Percentiles rank a stretch among this genome's conserved stretches.
These are phyloP conservation scores for Lactifluus pinguis DNA, from an alignment of 768 basidiomycete species.

Conservation along the genomic window DNA sequence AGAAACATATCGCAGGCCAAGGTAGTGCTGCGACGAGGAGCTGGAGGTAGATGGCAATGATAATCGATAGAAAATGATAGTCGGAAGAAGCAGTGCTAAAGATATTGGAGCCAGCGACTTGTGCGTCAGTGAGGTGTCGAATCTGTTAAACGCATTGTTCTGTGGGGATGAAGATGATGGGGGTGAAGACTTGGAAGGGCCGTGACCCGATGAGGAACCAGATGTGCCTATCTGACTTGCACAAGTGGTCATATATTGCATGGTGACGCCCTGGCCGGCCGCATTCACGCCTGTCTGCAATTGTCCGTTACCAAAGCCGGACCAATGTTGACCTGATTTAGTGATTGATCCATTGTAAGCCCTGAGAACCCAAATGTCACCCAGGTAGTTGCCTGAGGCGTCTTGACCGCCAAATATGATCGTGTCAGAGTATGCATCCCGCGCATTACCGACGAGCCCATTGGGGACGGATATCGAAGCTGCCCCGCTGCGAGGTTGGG, in stretches of 20 bases:
- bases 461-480: slow-evolving; percentile 45
- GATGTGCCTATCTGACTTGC: slow-evolving; percentile 32
- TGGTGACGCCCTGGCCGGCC: slow-evolving; percentile 54
- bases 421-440: slow-evolving; percentile 48
- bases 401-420: slow-evolving; percentile 76
- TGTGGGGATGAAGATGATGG: slow-evolving; percentile 18
- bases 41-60: slow-evolving; percentile 31
- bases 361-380: slow-evolving; percentile 72
- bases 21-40: slow-evolving; percentile 19
- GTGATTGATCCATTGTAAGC: slow-evolving; percentile 57
- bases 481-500: slow-evolving; percentile 64
- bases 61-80: slow-evolving; percentile 35
- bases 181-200: slow-evolving; percentile 19
- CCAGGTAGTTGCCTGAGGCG: slow-evolving; percentile 51
- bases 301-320: slow-evolving; percentile 54
- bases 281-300: slow-evolving; percentile 58
- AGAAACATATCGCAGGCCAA: slow-evolving; percentile 30
- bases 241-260: slow-evolving; percentile 53
- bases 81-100: slow-evolving; percentile 36
- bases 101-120: slow-evolving; percentile 42
- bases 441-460: slow-evolving; percentile 48
- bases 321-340: slow-evolving; percentile 48
- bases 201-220: neutral
- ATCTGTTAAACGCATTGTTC: slow-evolving; percentile 18
- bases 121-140: slow-evolving; percentile 38